Percentiles rank a stretch among this genome's conserved stretches.
Evolutionary conservation across 805 yeast species (phyloP).

Genomic region (Wickerhamomyces silvicola): DNA sequence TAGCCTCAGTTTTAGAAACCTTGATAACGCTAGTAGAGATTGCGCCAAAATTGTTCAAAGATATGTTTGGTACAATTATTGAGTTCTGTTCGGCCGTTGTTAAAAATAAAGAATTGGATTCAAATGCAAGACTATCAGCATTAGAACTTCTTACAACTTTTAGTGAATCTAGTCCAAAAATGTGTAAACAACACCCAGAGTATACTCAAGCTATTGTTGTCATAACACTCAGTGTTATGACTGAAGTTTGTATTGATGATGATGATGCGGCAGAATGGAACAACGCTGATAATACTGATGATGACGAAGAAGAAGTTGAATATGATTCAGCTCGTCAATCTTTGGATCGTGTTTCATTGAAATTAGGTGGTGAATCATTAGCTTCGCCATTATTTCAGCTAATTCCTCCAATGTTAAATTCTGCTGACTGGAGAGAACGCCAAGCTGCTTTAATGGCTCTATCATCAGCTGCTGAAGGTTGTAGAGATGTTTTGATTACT

Average conservation of each 20-base stretch:
- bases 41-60: conserved; percentile 91
- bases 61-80: conserved; percentile 83
- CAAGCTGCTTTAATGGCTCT: conserved; percentile 97
- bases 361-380: conserved; percentile 73
- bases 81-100: conserved; percentile 81
- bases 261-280: conserved; percentile 89
- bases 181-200: conserved; percentile 77
- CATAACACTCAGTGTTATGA: conserved; percentile 74
- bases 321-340: conserved; percentile 92
- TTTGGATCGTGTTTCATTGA: conserved; percentile 83
- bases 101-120: conserved; percentile 73
- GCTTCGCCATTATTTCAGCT: conserved; percentile 84
- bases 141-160: conserved; percentile 86
- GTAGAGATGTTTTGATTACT: conserved; percentile 76
- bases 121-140: conserved; percentile 76
- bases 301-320: conserved; percentile 78
- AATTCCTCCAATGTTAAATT: conserved; percentile 74
- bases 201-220: conserved; percentile 70
- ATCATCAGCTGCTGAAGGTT: conserved; percentile 96
- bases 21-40: conserved; percentile 84
- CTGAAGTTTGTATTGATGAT: conserved; percentile 85
- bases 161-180: conserved; percentile 87
- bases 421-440: conserved; percentile 85
- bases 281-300: conserved; percentile 68
- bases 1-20: conserved; percentile 83